Conservation (phyloP, 352 stramenopile genomes). For the Globisporangium splendens region DNA sequence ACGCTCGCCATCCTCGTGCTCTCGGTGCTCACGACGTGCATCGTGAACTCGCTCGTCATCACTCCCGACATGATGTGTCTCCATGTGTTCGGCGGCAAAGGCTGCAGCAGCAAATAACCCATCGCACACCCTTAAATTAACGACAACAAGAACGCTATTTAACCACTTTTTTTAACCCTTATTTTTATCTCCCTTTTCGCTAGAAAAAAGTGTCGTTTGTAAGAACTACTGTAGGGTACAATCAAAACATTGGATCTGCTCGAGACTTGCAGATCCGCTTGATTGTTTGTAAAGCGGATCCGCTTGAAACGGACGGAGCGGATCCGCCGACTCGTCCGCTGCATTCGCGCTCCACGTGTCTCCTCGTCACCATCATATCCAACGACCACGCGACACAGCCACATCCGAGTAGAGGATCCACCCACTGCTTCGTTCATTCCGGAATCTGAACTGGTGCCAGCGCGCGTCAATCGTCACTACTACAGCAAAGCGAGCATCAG, state of each 20-base stretch:
- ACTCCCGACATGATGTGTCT: slow-evolving; percentile 29
- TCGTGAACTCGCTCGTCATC: slow-evolving; percentile 25
- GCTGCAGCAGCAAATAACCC: slow-evolving; percentile 10
- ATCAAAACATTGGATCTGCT: neutral
- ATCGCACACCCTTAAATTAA: neutral
- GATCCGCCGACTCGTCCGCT: neutral
- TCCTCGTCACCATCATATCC: neutral
- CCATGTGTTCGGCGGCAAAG: slow-evolving; percentile 24
- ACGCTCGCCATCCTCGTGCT: slow-evolving; percentile 17
- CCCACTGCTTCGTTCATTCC: neutral
- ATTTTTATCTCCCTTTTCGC: no score
- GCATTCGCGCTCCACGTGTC: neutral
- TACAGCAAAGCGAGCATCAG: slow-evolving; percentile 6
- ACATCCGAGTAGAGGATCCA: neutral
- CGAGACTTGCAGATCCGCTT: neutral
- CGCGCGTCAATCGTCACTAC: neutral
- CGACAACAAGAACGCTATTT: neutral
- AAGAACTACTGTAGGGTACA: neutral
- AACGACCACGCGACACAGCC: neutral
- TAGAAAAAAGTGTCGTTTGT: neutral
- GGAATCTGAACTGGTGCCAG: neutral
- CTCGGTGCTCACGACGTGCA: slow-evolving; percentile 17
- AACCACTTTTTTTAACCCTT: no score
- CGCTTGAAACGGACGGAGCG: neutral
- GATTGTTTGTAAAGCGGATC: neutral